phyloP scores from a whole-genome alignment of 768 basidiomycete species.

The Trametes elegans region DNA sequence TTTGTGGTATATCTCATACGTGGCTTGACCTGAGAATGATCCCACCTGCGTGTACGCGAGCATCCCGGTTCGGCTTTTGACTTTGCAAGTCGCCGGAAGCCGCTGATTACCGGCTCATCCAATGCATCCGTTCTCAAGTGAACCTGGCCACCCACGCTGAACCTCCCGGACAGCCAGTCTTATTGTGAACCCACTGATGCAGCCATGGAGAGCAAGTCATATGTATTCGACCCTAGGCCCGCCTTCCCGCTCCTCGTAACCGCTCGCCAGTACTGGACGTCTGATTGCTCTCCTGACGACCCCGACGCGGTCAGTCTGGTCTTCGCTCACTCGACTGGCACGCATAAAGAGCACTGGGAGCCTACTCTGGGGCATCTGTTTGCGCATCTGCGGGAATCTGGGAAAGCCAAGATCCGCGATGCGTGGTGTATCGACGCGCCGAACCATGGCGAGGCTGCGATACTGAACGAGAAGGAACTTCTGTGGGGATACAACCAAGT shows the following conservation, averaged over 20 bases:
- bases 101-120: no score
- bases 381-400: slow-evolving; percentile 19
- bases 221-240: slow-evolving; percentile 53
- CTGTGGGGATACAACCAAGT: slow-evolving; percentile 39
- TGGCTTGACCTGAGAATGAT: no score
- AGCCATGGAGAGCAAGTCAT: slow-evolving; percentile 21
- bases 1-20: no score
- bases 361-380: slow-evolving; percentile 50
- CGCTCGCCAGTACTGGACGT: slow-evolving; percentile 46
- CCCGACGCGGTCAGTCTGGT: slow-evolving; percentile 42
- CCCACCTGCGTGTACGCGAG: no score
- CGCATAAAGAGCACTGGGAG: slow-evolving; percentile 62
- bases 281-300: slow-evolving; percentile 1
- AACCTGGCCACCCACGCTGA: no score
- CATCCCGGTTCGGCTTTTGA: no score
- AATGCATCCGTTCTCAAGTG: no score
- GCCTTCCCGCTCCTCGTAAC: slow-evolving; percentile 46
- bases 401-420: slow-evolving; percentile 40
- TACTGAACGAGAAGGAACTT: slow-evolving; percentile 45
- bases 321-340: slow-evolving; percentile 50
- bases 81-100: no score
- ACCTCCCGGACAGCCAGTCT: background rate
- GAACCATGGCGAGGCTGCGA: slow-evolving; percentile 53
- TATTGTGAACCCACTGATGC: background rate
- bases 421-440: slow-evolving; percentile 52